Evolutionary conservation across 1,284 basidiomycete species (phyloP).

Genomic region (Mycosarcoma mackinlayi): DNA sequence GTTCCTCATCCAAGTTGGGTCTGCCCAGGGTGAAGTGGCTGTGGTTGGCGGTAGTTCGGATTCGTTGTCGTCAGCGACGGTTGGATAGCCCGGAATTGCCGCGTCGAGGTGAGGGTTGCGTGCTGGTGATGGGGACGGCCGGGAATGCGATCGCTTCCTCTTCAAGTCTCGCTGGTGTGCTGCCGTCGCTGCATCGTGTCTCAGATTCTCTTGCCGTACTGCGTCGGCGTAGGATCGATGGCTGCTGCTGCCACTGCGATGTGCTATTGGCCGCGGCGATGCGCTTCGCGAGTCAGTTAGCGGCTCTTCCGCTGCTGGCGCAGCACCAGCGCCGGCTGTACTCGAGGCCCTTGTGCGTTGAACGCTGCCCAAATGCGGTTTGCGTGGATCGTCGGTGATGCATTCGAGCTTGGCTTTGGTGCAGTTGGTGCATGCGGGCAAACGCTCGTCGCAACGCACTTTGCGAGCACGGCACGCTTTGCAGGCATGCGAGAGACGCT

Average conservation of each 20-base stretch:
- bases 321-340: background rate
- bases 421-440: conserved; percentile 16
- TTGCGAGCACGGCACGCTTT: conserved; percentile 14
- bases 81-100: too few relatives aligned
- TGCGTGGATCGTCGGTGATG: conserved; percentile 19
- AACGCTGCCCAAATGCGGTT: conserved; percentile 6
- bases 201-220: too few relatives aligned
- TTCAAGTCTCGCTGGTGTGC: too few relatives aligned
- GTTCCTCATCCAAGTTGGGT: conserved; percentile 15
- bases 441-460: conserved; percentile 11
- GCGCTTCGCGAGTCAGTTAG: too few relatives aligned
- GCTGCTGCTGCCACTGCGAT: too few relatives aligned
- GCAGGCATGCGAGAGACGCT: conserved; percentile 14
- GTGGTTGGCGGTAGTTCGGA: background rate
- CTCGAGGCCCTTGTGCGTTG: conserved; percentile 7
- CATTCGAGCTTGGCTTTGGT: conserved; percentile 2
- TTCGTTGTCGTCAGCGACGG: background rate
- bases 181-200: too few relatives aligned
- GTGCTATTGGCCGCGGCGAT: too few relatives aligned
- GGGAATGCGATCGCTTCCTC: too few relatives aligned
- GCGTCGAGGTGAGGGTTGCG: too few relatives aligned
- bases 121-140: too few relatives aligned
- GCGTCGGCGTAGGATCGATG: too few relatives aligned
- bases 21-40: conserved; percentile 9
- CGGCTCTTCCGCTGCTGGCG: background rate